phyloP scores from a whole-genome alignment of 2,329 filamentous ascomycete genomes.

The Clonostachys byssicola region DNA sequence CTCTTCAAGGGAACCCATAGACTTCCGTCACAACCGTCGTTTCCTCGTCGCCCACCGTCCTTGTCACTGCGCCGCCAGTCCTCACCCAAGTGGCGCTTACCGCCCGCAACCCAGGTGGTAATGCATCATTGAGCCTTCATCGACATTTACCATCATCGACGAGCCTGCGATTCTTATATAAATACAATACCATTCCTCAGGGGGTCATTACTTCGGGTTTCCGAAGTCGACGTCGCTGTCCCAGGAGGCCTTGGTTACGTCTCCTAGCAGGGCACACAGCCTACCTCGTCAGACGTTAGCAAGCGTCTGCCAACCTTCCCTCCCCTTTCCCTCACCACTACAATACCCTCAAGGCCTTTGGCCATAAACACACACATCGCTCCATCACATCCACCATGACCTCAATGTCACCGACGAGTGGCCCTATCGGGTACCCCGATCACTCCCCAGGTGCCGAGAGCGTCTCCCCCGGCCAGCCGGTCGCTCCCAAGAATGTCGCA shows the following conservation, averaged over 20 bases:
- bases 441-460: conserved; percentile 34
- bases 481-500: conserved; percentile 68
- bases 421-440: conserved; percentile 20
- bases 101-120: conserved; percentile 1
- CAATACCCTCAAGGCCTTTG: not conserved
- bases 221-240: too few species aligned
- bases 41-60: not conserved
- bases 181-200: not conserved
- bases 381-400: conserved; percentile 26
- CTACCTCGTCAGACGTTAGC: not conserved
- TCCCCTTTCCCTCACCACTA: not conserved
- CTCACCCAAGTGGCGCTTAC: conserved; percentile 1
- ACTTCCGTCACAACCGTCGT: not conserved
- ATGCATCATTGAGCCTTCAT: conserved; percentile 1
- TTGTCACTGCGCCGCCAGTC: too few species aligned
- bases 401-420: conserved; percentile 39
- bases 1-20: not conserved
- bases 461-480: conserved; percentile 39
- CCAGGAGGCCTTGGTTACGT: too few species aligned
- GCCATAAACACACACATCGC: too few species aligned
- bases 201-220: too few species aligned
- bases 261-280: not conserved
- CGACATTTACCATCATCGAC: not conserved
- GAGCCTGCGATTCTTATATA: not conserved
- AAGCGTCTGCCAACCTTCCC: not conserved